A percentile compares a stretch with the other conserved stretches of the same genome.
phyloP scores from a whole-genome alignment of 176 grass and related monocot genomes.

The Alloteropsis semialata region DNA sequence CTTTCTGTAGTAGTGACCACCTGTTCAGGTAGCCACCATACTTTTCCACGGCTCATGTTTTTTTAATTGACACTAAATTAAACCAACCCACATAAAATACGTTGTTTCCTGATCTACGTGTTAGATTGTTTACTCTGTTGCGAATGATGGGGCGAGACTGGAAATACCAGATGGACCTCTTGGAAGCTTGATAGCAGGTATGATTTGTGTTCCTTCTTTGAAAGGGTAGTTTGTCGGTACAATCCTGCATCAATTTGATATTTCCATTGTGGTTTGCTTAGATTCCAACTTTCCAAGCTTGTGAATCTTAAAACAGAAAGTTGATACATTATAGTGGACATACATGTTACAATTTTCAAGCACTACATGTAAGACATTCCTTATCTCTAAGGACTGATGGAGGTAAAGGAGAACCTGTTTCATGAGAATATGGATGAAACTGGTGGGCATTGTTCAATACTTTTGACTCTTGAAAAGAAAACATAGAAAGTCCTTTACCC shows the following conservation, averaged over 20 bases:
- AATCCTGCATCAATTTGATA: neutral
- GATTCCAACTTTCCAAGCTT: neutral
- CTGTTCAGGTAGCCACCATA: conserved; percentile 71
- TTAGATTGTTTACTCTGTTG: conserved; percentile 91
- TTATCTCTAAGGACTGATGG: too few species aligned
- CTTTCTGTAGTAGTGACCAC: too few species aligned
- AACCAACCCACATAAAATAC: neutral
- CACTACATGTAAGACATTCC: neutral
- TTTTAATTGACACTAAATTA: neutral
- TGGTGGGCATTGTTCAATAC: too few species aligned
- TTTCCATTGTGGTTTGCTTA: neutral
- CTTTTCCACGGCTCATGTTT: neutral
- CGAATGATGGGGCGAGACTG: conserved; percentile 83
- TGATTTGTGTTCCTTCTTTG: conserved; percentile 15
- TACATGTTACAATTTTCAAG: neutral
- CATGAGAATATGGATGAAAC: too few species aligned
- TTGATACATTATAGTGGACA: conserved; percentile 2
- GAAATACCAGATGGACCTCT: conserved; percentile 95
- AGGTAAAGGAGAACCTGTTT: too few species aligned
- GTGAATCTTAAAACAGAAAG: too few species aligned
- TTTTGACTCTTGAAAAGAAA: too few species aligned
- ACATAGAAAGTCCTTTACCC: too few species aligned
- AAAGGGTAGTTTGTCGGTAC: neutral
- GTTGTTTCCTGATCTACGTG: conserved; percentile 13
- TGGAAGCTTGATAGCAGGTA: conserved; percentile 88